Base-by-base conservation (phyloP, 2,329 filamentous ascomycete species). In the Akanthomyces dipterigenus region DNA sequence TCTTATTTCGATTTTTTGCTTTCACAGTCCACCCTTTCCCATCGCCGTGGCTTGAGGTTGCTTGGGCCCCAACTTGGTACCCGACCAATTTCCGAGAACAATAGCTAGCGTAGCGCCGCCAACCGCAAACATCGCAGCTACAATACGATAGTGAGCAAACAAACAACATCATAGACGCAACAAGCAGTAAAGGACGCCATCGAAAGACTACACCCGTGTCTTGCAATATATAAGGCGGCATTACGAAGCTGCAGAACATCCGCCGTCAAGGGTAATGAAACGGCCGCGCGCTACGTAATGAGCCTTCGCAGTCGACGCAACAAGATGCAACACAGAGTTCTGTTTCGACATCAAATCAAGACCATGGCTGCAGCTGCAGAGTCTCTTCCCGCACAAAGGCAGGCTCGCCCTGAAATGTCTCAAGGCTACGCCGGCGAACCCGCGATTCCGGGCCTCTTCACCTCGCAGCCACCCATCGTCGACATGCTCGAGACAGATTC, bases 401-500 rank as follows among this genome's bases (percentile, higher is more conserved):
- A 28, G 45, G 18, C 45, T 42, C 5, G 18, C 18, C 45, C 14
- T 26, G 54, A n/a, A 12, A 9, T 46, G 12, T 34, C 54, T 18
- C 42, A 20, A 28, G 42, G 26, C n/a, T 2, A 31, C 18, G 20
- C 43, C 9, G n/a, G 18, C 14, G 42, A 48, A 20, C 22, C 61
- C 46, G 16, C 31, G 26, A 62, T 87, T 34, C 84, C 86, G 20
- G 76, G 77, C 51, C 73, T 89, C 61, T 89, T 87, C 73, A 83
- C 79, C 8, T 73, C 72, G 18, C 74, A 75, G 45, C 87, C 89
- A 14, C 78, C 79, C 20, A 83, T 96, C 66, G 78, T 77, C 60
- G 92, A 96, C 70, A 65, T 69, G 18, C 78, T 93, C 55, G 71
- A 76, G 54, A 95, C 92, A 5, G 77, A 83, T 63, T 90, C 89